These are phyloP conservation scores for Crucibulum laeve DNA, from an alignment of 768 basidiomycete genomes.

Conservation along the genomic window DNA sequence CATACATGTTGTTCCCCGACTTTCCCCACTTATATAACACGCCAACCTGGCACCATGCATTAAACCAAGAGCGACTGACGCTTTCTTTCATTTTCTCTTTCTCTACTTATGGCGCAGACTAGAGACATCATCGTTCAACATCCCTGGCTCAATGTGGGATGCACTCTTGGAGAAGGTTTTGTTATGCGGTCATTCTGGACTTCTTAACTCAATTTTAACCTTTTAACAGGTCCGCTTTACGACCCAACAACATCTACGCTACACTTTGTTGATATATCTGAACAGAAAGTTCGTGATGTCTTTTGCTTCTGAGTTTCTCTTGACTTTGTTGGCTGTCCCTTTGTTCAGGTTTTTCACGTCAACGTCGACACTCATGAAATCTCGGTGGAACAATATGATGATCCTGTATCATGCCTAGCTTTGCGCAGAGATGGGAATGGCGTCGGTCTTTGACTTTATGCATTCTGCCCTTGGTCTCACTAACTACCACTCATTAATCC, in stretches of 20 bases:
- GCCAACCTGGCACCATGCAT: constrained; percentile 6
- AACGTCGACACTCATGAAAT: constrained; percentile 35
- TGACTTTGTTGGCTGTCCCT: background rate
- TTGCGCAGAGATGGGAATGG: constrained; percentile 42
- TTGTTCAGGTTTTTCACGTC: constrained; percentile 47
- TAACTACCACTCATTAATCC: background rate
- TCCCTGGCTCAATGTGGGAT: constrained; percentile 50
- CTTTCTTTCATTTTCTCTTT: background rate
- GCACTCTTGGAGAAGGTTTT: constrained; percentile 61
- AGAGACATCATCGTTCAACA: constrained; percentile 33
- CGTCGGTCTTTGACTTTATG: constrained; percentile 21
- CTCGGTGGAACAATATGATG: constrained; percentile 44
- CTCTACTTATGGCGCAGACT: background rate
- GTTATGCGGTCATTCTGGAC: constrained; percentile 13
- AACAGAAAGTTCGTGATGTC: constrained; percentile 37
- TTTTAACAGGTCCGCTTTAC: constrained; percentile 52
- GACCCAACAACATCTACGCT: constrained; percentile 47
- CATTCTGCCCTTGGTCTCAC: constrained; percentile 6
- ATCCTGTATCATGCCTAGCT: constrained; percentile 54
- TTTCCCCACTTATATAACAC: constrained; percentile 17
- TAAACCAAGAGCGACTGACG: constrained; percentile 1
- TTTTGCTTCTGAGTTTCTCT: background rate
- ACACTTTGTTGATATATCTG: constrained; percentile 67
- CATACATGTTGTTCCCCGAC: constrained; percentile 11
- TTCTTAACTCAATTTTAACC: constrained; percentile 4